Evolutionary conservation across 2,329 filamentous ascomycete genomes (phyloP).

Genomic region (Endothia cerciana): DNA sequence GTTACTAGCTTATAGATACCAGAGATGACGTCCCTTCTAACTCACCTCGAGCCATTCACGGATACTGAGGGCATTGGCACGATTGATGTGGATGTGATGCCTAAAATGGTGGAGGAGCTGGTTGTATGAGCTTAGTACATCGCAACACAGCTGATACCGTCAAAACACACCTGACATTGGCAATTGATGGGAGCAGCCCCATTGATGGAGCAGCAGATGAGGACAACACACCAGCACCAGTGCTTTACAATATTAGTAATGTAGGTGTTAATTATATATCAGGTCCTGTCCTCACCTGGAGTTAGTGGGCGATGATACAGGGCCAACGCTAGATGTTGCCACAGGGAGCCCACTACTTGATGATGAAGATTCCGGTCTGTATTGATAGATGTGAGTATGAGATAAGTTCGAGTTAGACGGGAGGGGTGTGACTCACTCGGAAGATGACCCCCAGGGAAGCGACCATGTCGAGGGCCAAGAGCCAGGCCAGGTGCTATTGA

Average conservation of each 20-base stretch:
- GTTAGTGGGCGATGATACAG: background rate
- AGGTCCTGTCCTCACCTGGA: slow-evolving; percentile 4
- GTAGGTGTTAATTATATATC: background rate
- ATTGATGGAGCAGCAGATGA: slow-evolving; percentile 6
- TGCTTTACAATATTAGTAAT: slow-evolving; percentile 1
- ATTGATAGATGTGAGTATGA: background rate
- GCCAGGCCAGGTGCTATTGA: slow-evolving; percentile 9
- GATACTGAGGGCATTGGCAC: background rate
- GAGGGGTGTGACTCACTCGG: slow-evolving; percentile 1
- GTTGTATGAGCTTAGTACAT: background rate
- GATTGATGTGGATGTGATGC: background rate
- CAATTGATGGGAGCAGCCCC: slow-evolving; percentile 10
- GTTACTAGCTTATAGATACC: background rate
- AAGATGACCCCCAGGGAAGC: background rate
- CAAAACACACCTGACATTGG: background rate
- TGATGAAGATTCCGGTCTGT: slow-evolving; percentile 7
- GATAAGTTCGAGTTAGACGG: background rate
- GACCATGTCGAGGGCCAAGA: slow-evolving; percentile 7
- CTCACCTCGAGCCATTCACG: slow-evolving; percentile 5
- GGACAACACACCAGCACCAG: no score
- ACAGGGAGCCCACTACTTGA: slow-evolving; percentile 4
- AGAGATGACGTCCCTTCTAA: background rate
- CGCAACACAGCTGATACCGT: background rate
- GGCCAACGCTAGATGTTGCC: background rate
- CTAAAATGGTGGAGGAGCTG: background rate